Evolutionary conservation across 345 rosid species (phyloP), one percentile per base, ranked within the genome.

Genomic region (Microthlaspi erraticum): DNA sequence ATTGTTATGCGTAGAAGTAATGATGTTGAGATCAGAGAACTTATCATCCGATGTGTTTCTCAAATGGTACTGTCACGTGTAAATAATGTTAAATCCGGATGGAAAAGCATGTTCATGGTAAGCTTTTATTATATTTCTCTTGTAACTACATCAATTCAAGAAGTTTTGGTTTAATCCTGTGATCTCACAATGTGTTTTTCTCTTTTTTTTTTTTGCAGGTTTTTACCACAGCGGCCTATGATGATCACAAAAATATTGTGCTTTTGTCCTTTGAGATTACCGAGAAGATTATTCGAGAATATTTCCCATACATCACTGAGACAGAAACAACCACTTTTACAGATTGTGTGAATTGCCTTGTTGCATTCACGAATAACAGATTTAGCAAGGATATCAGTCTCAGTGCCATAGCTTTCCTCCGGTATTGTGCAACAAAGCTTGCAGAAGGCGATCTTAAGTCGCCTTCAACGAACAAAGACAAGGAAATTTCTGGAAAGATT

Each of bases 81-180:
- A 68, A 89, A 86, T 66, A 88, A 94, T 76, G 98, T 94, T 59
- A 94, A 94, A 76, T 94, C 99, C 5, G 99, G 99, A 59, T 94
- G 99, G 99, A 94, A 94, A 83, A 94, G 99, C 96, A 91, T 94
- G 99, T 94, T 94, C 84, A 83, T 94, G 99, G 99, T 94, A 91
- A 65, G 75, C 60, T 23, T 33, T 66, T 70, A 50, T 52, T 68
- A 42, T 70, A 12, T 18, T 48, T 41, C 26, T 36, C 66, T 57
- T 20, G 13, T 34, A 48, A 33, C 34, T 45, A 34, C 38, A 36
- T 14, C 13, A 19, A 29, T 70, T 60, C 20, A 64, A 50, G 33
- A 49, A 66, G 49, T 20, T 59, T 60, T 65, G 16, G 23, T 41
- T 56, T 41, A 53, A 53, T 42, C 45, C 9, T 12, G 19, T 58